phyloP scores from a whole-genome alignment of 345 rosid genomes.

The Eucalyptus coolabah region DNA sequence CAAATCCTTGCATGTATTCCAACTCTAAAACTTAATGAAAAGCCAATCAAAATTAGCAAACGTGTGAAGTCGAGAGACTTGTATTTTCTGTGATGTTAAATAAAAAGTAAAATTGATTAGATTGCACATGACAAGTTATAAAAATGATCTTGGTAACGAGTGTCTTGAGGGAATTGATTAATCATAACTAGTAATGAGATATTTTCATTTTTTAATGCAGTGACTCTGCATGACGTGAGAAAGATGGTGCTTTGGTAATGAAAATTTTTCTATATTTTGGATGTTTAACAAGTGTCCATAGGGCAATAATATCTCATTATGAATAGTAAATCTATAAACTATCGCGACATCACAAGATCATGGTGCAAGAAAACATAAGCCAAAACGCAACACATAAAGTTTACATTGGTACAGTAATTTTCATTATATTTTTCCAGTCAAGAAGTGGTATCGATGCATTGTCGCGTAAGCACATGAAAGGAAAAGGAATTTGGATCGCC shows the following conservation, averaged over 20 bases:
- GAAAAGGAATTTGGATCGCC: neutral
- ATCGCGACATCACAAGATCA: neutral
- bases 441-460: neutral
- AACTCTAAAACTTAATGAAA: neutral
- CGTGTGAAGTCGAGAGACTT: neutral
- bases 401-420: neutral
- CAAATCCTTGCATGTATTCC: neutral
- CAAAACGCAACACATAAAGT: neutral
- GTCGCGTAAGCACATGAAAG: neutral
- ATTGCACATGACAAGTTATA: neutral
- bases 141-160: neutral
- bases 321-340: neutral
- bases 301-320: neutral
- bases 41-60: neutral
- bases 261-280: neutral
- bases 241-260: neutral
- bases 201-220: neutral
- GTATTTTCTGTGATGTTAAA: neutral
- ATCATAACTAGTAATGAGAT: neutral
- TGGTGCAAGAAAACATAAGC: neutral
- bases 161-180: neutral
- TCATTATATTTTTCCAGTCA: neutral
- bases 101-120: neutral
- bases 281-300: neutral
- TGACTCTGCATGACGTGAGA: neutral